A percentile compares a stretch with the other conserved stretches of the same genome.
Evolutionary conservation across 345 rosid species (phyloP).

Genomic region (Citrus australasica): DNA sequence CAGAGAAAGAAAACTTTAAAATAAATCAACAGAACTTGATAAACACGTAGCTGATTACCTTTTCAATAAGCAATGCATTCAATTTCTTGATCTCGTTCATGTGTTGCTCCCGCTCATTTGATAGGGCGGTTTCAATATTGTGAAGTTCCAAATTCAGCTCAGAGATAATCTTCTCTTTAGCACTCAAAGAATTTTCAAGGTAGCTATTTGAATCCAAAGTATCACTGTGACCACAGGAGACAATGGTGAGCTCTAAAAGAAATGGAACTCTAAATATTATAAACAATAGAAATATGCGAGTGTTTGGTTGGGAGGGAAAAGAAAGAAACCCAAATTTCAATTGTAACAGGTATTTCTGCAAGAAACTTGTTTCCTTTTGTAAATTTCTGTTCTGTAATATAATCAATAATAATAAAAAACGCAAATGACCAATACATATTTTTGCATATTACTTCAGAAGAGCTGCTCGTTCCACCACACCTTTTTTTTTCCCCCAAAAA

Average conservation of each 20-base stretch:
- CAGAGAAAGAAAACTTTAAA: background rate
- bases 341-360: background rate
- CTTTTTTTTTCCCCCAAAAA: no score
- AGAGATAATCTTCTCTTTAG: constrained; percentile 92
- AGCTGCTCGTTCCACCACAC: background rate
- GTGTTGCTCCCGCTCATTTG: constrained; percentile 80
- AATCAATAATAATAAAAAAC: no score
- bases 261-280: constrained; percentile 1
- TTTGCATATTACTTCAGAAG: background rate
- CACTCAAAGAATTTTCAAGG: constrained; percentile 83
- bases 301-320: background rate
- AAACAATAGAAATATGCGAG: background rate
- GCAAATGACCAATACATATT: background rate
- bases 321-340: background rate
- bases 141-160: constrained; percentile 93
- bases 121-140: constrained; percentile 70
- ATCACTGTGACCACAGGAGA: constrained; percentile 50
- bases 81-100: constrained; percentile 73
- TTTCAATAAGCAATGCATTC: constrained; percentile 62
- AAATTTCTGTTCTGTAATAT: no score
- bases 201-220: constrained; percentile 66
- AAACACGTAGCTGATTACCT: constrained; percentile 40
- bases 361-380: background rate
- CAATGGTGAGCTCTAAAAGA: constrained; percentile 8
- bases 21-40: background rate